These are phyloP conservation scores for Aspergillus uvarum DNA, from an alignment of 2,329 filamentous ascomycete genomes.

Conservation along the genomic window DNA sequence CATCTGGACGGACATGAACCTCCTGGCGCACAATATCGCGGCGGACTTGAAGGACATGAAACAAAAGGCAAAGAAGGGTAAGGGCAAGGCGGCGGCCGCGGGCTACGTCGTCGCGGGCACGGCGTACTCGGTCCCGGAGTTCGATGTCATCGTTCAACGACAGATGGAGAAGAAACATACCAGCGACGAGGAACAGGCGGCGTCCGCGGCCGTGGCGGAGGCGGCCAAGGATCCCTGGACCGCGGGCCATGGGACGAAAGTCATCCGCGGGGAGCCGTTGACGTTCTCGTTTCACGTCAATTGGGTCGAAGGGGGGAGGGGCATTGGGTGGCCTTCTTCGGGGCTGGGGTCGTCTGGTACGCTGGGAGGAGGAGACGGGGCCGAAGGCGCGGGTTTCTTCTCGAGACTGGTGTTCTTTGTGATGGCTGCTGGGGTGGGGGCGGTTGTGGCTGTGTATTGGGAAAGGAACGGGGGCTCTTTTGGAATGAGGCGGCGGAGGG, in stretches of 20 bases:
- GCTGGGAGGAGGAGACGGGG: conserved; percentile 3
- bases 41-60: conserved; percentile 15
- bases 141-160: conserved; percentile 49
- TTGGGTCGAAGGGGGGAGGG: conserved; percentile 59
- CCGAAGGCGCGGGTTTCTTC: conserved; percentile 23
- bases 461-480: conserved; percentile 30
- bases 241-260: conserved; percentile 55
- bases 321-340: conserved; percentile 34
- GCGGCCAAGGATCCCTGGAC: conserved; percentile 49
- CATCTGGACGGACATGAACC: conserved; percentile 84
- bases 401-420: conserved; percentile 36
- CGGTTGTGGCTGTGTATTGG: conserved; percentile 38
- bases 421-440: conserved; percentile 38
- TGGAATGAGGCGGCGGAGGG: conserved; percentile 36
- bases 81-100: conserved; percentile 37
- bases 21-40: conserved; percentile 67
- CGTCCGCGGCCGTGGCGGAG: conserved; percentile 46
- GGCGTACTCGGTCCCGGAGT: conserved; percentile 78
- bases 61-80: conserved; percentile 50
- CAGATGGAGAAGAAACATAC: conserved; percentile 12
- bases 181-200: conserved; percentile 28
- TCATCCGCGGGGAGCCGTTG: conserved; percentile 84
- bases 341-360: conserved; percentile 24
- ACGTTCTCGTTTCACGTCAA: conserved; percentile 76
- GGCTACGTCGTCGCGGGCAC: conserved; percentile 84